phyloP scores from a whole-genome alignment of 345 rosid genomes.

The Dimocarpus longan region DNA sequence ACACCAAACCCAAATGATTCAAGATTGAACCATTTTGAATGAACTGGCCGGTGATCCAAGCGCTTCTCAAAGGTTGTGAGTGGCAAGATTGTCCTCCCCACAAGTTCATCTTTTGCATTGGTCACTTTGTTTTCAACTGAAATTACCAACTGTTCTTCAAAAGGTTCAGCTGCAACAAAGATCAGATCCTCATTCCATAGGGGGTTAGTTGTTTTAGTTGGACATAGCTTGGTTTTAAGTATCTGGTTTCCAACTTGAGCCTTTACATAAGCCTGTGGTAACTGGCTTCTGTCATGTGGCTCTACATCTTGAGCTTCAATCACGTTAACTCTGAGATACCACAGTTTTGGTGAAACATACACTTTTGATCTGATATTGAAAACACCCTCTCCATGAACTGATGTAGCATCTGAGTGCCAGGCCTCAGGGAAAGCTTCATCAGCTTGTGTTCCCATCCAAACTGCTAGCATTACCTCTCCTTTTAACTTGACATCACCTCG shows the following conservation, averaged over 20 bases:
- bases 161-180: slow-evolving; percentile 94
- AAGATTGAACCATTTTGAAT: slow-evolving; percentile 84
- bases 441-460: slow-evolving; percentile 97
- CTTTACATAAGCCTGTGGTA: slow-evolving; percentile 78
- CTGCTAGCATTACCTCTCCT: slow-evolving; percentile 91
- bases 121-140: slow-evolving; percentile 65
- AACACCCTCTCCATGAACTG: slow-evolving; percentile 80
- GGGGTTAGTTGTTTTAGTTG: slow-evolving; percentile 59
- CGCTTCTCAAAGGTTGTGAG: slow-evolving; percentile 65
- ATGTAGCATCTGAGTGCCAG: slow-evolving; percentile 87
- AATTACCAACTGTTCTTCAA: slow-evolving; percentile 69
- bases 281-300: slow-evolving; percentile 62
- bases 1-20: slow-evolving; percentile 81
- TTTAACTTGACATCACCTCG: slow-evolving; percentile 58
- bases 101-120: slow-evolving; percentile 66
- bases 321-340: slow-evolving; percentile 87
- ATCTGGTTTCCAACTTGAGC: slow-evolving; percentile 79
- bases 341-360: slow-evolving; percentile 84
- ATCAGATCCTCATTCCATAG: slow-evolving; percentile 91
- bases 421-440: slow-evolving; percentile 96
- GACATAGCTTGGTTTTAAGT: slow-evolving; percentile 70
- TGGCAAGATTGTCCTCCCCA: slow-evolving; percentile 67
- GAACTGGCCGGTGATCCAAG: slow-evolving; percentile 77
- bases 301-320: slow-evolving; percentile 89
- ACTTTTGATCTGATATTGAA: slow-evolving; percentile 78